Base-by-base conservation (phyloP, 148 eudicot genomes). In the Pharnaceum exiguum region DNA sequence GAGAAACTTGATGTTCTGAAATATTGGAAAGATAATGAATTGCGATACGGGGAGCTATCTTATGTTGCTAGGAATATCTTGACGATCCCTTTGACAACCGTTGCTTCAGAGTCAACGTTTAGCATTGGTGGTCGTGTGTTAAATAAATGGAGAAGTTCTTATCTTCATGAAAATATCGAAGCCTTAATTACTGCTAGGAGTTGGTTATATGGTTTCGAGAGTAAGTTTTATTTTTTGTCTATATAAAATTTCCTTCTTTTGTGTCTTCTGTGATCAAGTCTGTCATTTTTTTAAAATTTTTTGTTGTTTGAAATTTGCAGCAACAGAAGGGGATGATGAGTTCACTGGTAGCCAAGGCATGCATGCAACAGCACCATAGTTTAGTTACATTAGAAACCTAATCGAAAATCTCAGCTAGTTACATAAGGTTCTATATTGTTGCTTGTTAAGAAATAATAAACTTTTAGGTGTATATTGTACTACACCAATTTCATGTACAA, bases 51-150 rank as follows among this genome's bases (percentile, higher is more conserved):
- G 10, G 37, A n/a, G 27, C 49, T 59, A 29, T 27, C 51, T 59
- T 17, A n/a, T 43, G 3, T 59, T 4, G 63, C 63, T 28, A 11
- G 50, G 24, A 24, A 59, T 59, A n/a, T 59, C 2, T 43, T 59
- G 9, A 59, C 38, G 16, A 38, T 59, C 3, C 63, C 38, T 4
- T n/a, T 59, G 1, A 59, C 63, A 1, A 59, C 39, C 12, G 38
- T 59, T 25, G 63, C 63, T 17, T 43, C 50, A 4, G 51, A 59
- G 15, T 59, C 51, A 25, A 43, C 37, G 4, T 59, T 44, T 29
- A 43, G 63, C 26, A 59, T 59, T 42, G 63, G 38, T n/a, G 16
- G 63, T 26, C 43, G 29, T 21, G 22, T 55, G 15, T 55, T 55
- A 12, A 55, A 39, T 10, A 55, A 26, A 24, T 55, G 46, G 60